Percentiles rank a stretch among this genome's conserved stretches.
Conservation (phyloP, 1,139 yeast species). For the Debaryomyces sp. region DNA sequence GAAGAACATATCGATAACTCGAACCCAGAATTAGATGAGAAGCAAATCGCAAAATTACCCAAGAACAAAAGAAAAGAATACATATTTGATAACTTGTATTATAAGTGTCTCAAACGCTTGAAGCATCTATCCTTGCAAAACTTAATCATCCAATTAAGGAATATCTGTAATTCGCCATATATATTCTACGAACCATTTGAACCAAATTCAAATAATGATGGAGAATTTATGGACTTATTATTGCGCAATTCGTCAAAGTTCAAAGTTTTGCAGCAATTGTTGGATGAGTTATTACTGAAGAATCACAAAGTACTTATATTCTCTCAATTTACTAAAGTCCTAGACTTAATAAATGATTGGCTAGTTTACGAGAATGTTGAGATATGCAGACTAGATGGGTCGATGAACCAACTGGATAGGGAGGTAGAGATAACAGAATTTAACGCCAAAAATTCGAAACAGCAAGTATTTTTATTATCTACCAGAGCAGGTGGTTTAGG, state of each 20-base stretch:
- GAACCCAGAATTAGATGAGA: constrained; percentile 5
- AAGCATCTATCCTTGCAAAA: constrained; percentile 52
- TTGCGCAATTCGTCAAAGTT: constrained; percentile 69
- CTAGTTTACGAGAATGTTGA: constrained; percentile 35
- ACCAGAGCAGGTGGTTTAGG: constrained; percentile 97
- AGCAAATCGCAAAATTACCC: constrained; percentile 6
- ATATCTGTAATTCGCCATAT: constrained; percentile 84
- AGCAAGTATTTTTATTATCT: constrained; percentile 67
- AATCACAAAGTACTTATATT: constrained; percentile 77
- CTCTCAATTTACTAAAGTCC: constrained; percentile 79
- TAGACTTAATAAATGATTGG: constrained; percentile 80
- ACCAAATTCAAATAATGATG: constrained; percentile 13
- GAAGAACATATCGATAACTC: background rate
- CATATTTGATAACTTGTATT: constrained; percentile 20
- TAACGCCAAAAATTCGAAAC: constrained; percentile 31
- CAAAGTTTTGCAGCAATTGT: constrained; percentile 65
- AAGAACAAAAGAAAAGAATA: constrained; percentile 16
- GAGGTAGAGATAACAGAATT: constrained; percentile 65
- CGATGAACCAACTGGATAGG: constrained; percentile 64
- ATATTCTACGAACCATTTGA: constrained; percentile 77
- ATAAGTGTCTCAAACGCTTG: constrained; percentile 22
- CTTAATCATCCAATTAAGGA: constrained; percentile 78
- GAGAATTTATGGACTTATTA: constrained; percentile 31
- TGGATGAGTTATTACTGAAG: constrained; percentile 46
- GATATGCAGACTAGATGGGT: constrained; percentile 76